Percentiles rank a stretch among this genome's conserved stretches.
phyloP scores from a whole-genome alignment of 2,329 filamentous ascomycete species.

The Metarhizium album region DNA sequence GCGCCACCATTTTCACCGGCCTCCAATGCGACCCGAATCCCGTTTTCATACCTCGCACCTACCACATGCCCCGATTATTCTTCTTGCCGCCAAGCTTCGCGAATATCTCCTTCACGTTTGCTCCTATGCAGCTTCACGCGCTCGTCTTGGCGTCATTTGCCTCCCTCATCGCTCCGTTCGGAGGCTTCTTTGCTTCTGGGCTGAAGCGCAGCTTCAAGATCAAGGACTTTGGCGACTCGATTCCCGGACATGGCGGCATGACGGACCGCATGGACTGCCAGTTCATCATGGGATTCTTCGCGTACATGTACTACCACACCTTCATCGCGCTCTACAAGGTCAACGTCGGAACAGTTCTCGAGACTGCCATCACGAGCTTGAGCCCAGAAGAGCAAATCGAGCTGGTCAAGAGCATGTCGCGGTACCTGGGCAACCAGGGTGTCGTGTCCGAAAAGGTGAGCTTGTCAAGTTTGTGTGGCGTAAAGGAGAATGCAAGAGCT shows the following conservation, averaged over 20 bases:
- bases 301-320: conserved; percentile 97
- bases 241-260: conserved; percentile 94
- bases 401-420: conserved; percentile 52
- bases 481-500: background rate
- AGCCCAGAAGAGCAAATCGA: conserved; percentile 83
- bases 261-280: conserved; percentile 99
- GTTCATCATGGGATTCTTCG: conserved; percentile 99
- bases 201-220: conserved; percentile 99
- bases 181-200: conserved; percentile 95
- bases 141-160: conserved; percentile 86
- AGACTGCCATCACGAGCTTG: conserved; percentile 84
- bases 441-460: conserved; percentile 22
- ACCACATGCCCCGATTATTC: conserved; percentile 61
- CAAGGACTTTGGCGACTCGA: conserved; percentile 98
- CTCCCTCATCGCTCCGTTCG: conserved; percentile 92
- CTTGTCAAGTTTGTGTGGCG: no score
- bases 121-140: conserved; percentile 90
- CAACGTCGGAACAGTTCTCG: conserved; percentile 76
- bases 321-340: conserved; percentile 88
- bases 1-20: conserved; percentile 84
- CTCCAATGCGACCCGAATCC: conserved; percentile 86
- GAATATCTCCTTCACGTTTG: conserved; percentile 58
- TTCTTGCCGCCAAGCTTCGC: conserved; percentile 48
- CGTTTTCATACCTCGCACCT: conserved; percentile 71
- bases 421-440: conserved; percentile 57